Base-by-base conservation (phyloP, 176 grass and related monocot species). In the Musa beccarii region DNA sequence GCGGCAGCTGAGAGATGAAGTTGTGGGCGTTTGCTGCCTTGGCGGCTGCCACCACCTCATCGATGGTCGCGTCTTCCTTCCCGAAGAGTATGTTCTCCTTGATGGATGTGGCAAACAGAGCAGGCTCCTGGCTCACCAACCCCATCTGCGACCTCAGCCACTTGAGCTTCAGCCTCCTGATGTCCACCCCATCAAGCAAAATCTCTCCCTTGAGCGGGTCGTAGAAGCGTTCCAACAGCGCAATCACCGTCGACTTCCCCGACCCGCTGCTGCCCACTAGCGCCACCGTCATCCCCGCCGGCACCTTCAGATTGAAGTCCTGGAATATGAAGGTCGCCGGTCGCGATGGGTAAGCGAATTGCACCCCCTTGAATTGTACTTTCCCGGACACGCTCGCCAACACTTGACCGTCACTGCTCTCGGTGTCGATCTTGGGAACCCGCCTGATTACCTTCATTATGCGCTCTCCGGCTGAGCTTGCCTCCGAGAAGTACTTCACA, bases 401-500 rank as follows among this genome's bases (percentile, higher is more conserved):
- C 9, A 56, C 72, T 1, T 59, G 13, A 23, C 72, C 72, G 8
- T 74, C 22, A 7, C 23, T 21, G 72, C 53, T 74, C 53, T 74
- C 72, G 23, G 52, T 57, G 24, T 74, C 72, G 21, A 74, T 74
- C 53, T 54, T 29, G 11, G 72, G 72, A 8, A 74, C 72, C 26
- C 72, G 52, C 23, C 23, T 10, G 51, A 74, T 74, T 23, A 74
- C 25, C 7, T 74, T 24, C 72, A 74, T 74, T 9, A 74, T 74
- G 53, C 72, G 72, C 53, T 74, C 72, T 22, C 72, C 72, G 22
- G 72, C 72, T 6, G 72, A 57, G 72, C 72, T 74, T 13, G 72
- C 72, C 72, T 74, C 79, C 3, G 79, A 43, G 49, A 80, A 80
- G 57, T 80, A 80, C 34, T 80, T 80, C 55, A 80, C 6, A 19